phyloP scores from a whole-genome alignment of 805 yeast genomes.

The Suhomyces sp. region DNA sequence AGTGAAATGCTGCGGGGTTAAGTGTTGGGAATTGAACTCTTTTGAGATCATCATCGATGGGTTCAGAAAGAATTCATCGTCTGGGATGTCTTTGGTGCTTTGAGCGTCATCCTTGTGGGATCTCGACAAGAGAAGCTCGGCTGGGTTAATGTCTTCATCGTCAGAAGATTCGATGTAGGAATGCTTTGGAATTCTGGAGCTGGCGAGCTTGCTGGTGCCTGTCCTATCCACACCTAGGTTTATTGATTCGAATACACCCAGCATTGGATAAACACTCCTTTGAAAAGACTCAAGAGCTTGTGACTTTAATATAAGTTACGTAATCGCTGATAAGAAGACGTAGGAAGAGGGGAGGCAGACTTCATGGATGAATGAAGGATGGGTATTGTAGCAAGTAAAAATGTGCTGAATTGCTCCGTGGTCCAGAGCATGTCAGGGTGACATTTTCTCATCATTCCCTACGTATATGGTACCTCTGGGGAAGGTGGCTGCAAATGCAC shows the following conservation, averaged over 20 bases:
- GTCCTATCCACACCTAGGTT: slow-evolving; percentile 5
- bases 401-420: too few relatives aligned
- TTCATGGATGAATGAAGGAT: too few relatives aligned
- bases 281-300: not conserved
- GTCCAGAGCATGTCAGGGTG: too few relatives aligned
- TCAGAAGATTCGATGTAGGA: slow-evolving; percentile 10
- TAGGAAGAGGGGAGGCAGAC: not conserved
- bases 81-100: slow-evolving; percentile 6
- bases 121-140: slow-evolving; percentile 12
- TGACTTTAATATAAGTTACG: not conserved
- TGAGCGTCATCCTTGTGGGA: slow-evolving; percentile 3
- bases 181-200: slow-evolving; percentile 1
- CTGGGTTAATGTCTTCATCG: slow-evolving; percentile 15
- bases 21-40: not conserved
- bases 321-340: not conserved
- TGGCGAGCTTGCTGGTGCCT: not conserved
- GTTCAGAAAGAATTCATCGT: slow-evolving; percentile 19
- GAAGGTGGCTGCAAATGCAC: not conserved
- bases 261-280: not conserved
- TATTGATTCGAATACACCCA: slow-evolving; percentile 14
- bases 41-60: slow-evolving; percentile 13
- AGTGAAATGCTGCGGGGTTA: not conserved
- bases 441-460: too few relatives aligned
- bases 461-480: too few relatives aligned
- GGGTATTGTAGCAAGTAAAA: too few relatives aligned